Base-by-base conservation (phyloP, 345 rosid species). In the Noccaea bulbosa region DNA sequence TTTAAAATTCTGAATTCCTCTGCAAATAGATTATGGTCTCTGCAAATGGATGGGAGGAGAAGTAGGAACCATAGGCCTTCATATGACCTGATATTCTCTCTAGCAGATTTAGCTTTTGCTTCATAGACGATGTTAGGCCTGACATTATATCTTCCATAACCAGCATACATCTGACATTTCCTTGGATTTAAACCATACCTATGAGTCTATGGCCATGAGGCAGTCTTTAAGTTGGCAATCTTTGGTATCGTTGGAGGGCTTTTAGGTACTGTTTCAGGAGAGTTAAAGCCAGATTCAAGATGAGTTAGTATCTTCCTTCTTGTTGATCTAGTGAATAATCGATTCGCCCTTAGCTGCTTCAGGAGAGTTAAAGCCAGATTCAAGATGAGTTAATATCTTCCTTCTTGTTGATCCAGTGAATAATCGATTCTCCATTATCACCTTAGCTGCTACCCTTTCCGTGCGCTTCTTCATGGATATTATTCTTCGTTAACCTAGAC, bases 241-340 rank as follows among this genome's bases (percentile, higher is more conserved):
- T 30, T 47, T 17, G 65, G 32, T 39, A 27, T 48, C 5, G 1
- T 27, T 27, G 44, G 66, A 62, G 49, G 14, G 52, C 0, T 7
- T 15, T 35, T 63, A 46, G 65, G 52, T 35, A 44, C 47, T 51
- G 55, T 35, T 54, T 46, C 69, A 53, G 32, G 57, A 34, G 14
- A 45, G 56, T 53, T 2, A 15, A 72, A 72, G 20, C 58, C 39
- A 27, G 16, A 35, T 67, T 43, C 37, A 52, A 67, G 73, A 58
- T 60, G 62, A 67, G 64, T 27, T 27, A 27, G 30, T 27, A 33
- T 54, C 22, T 37, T 52, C 30, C 17, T 62, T 53, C 37, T 38
- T 68, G 53, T 35, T n/a, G 27, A 37, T 53, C 46, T 43, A 7
- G 41, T 34, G 48, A 24, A 43, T 32, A n/a, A 49, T 17, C 22